Percentiles rank a stretch among this genome's conserved stretches.
Evolutionary conservation across 2,329 filamentous ascomycete species (phyloP).

Genomic region (Calonectria pseudoturangicola): DNA sequence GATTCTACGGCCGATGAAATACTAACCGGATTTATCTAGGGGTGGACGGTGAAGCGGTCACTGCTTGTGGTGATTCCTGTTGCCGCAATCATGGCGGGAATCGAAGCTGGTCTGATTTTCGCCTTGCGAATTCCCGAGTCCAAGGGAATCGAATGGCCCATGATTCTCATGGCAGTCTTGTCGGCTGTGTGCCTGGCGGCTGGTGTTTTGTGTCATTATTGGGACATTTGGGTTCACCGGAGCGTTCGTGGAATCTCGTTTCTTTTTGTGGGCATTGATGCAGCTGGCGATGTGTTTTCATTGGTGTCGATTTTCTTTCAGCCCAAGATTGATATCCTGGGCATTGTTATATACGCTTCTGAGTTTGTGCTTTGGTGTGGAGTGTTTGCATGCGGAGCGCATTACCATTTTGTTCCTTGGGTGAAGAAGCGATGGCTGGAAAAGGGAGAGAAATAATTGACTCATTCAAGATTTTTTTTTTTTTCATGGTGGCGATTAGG

Average conservation of each 20-base stretch:
- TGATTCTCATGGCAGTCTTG: constrained; percentile 79
- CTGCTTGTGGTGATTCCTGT: constrained; percentile 70
- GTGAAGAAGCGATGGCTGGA: constrained; percentile 19
- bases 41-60: constrained; percentile 71
- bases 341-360: constrained; percentile 79
- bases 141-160: constrained; percentile 73
- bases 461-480: too few relatives aligned
- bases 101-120: constrained; percentile 76
- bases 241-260: constrained; percentile 84
- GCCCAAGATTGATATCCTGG: constrained; percentile 74
- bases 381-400: constrained; percentile 78
- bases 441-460: not conserved
- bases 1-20: fast-evolving
- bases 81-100: constrained; percentile 73
- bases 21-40: constrained; percentile 58
- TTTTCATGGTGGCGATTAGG: too few relatives aligned
- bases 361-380: constrained; percentile 81
- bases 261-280: constrained; percentile 82
- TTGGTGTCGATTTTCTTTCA: constrained; percentile 79
- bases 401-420: constrained; percentile 78
- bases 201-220: constrained; percentile 81
- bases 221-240: constrained; percentile 79
- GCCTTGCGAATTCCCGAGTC: constrained; percentile 68
- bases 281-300: constrained; percentile 80
- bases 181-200: constrained; percentile 78